phyloP scores from a whole-genome alignment of 2,329 filamentous ascomycete species.

The Epichloe sp. region DNA sequence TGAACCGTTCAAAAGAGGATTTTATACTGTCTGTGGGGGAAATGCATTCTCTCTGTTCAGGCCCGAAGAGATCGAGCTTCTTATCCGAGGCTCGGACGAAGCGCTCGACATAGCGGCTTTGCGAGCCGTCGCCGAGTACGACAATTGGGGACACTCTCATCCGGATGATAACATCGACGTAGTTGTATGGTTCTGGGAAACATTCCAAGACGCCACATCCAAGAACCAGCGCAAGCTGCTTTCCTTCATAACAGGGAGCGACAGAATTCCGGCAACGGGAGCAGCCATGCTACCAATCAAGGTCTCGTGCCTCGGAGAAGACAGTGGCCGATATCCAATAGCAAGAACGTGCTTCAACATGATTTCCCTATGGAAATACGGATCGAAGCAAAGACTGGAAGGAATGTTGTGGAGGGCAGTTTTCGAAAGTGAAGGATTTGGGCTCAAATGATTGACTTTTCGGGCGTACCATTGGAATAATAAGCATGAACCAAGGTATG shows the following conservation, averaged over 20 bases:
- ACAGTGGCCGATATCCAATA: constrained; percentile 63
- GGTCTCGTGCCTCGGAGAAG: constrained; percentile 62
- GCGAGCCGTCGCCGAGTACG: constrained; percentile 65
- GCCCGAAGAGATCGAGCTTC: constrained; percentile 81
- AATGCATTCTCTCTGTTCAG: constrained; percentile 80
- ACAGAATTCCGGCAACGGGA: constrained; percentile 80
- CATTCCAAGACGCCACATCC: constrained; percentile 53
- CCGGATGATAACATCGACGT: constrained; percentile 50
- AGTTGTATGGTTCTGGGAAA: constrained; percentile 79
- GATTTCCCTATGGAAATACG: constrained; percentile 63
- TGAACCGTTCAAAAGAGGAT: constrained; percentile 86
- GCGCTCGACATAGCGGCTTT: constrained; percentile 65
- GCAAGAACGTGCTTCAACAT: constrained; percentile 89
- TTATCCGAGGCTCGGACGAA: constrained; percentile 77
- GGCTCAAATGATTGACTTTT: constrained; percentile 52
- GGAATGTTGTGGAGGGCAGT: constrained; percentile 71
- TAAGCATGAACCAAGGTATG: not conserved
- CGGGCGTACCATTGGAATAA: not conserved
- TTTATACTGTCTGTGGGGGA: constrained; percentile 86
- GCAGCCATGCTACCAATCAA: constrained; percentile 67
- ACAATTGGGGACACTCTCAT: constrained; percentile 55
- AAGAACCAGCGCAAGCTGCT: constrained; percentile 65
- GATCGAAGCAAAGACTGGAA: constrained; percentile 52
- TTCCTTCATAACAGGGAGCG: constrained; percentile 80
- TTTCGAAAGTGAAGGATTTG: constrained; percentile 84